Evolutionary conservation across 2,329 filamentous ascomycete genomes (phyloP), one percentile per base, ranked within the genome.

Genomic region (Ophiocordyceps australis): DNA sequence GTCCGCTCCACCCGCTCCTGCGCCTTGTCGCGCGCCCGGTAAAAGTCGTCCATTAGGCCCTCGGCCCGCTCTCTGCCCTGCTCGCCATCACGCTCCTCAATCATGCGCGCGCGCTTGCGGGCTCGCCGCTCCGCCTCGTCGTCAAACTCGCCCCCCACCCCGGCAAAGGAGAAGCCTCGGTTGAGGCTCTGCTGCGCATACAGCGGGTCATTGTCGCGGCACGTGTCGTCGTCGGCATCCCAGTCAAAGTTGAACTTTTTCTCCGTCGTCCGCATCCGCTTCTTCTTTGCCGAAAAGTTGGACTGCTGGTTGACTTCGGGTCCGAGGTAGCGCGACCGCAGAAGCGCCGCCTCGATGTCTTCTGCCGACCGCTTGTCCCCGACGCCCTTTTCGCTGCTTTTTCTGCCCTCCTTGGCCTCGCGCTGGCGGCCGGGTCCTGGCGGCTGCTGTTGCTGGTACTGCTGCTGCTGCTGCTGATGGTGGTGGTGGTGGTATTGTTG

Each of bases 221-320:
- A 48, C 1, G 89, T 98, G 49, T 98, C 89, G 45, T 98, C 89
- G 32, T 91, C 80, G 1, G 72, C 67, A 38, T 93, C 91, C 89
- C 89, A 98, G 40, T 92, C 89, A 41, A 98, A 98, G 42, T 94
- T 98, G 59, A 98, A 98, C 48, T 98, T 95, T 52, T 85, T 82
- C 43, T 93, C 86, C 2, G 81, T 89, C 2, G 83, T 92, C 33
- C 86, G 67, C 55, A 80, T 78, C 29, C 86, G 69, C 59, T 95
- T 95, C 65, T 95, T 98, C 57, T 89, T 81, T 2, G 85, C 85
- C 0, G 83, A 92, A 44, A 95, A 94, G 20, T 68, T 92, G 5
- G 78, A 85, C 29, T 62, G 65, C 35, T 75, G 69, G 36, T 89
- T 91, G 27, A 79, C 71, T 35, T 93, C 81, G 1, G 81, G 77